Evolutionary conservation across 2,329 filamentous ascomycete species (phyloP), one percentile per base, ranked within the genome.

Genomic region (Ascomycota sp.): DNA sequence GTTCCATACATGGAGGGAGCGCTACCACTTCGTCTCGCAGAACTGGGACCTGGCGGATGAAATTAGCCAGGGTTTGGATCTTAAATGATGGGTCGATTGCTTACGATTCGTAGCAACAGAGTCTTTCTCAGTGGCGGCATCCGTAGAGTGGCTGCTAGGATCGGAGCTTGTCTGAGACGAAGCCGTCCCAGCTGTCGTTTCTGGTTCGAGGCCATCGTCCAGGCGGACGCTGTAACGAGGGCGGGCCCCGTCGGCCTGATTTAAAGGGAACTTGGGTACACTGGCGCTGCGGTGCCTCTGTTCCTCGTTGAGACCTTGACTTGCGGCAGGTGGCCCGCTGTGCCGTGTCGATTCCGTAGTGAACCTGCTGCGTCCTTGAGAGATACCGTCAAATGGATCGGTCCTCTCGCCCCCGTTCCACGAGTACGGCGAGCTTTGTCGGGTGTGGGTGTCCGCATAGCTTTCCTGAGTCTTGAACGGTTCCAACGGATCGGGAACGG

Each of bases 391-490:
- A 37, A 68, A 70, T 0, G 66, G 60, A 31, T 69, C 62, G 5
- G 66, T 63, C 50, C 64, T 72, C 46, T 74, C 70, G 27, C 69
- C 67, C 9, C 64, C 58, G 26, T 63, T 58, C 1, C 56, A 60
- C 30, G 59, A 56, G 43, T 73, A 74, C 0, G 68, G 67, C 6
- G 64, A 66, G 41, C 65, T 66, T 35, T 67, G 57, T n/a, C 67
- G 58, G n/a, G 50, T 47, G 38, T 71, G 58, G n/a, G 50, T 47
- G 38, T 71, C 64, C 30, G 53, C 36, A 30, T 53, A 54, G 1
- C 48, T 49, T 5, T 61, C 57, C 29, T 39, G 40, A 2, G 54
- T 47, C 43, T 56, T 55, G 37, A 67, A 66, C 33, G 59, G 53
- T 16, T 54, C 57, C 30, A 67, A 44, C 2, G 61, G 62, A 39